These are phyloP conservation scores for Leccinum boreale DNA, from an alignment of 768 basidiomycete genomes.

Conservation along the genomic window DNA sequence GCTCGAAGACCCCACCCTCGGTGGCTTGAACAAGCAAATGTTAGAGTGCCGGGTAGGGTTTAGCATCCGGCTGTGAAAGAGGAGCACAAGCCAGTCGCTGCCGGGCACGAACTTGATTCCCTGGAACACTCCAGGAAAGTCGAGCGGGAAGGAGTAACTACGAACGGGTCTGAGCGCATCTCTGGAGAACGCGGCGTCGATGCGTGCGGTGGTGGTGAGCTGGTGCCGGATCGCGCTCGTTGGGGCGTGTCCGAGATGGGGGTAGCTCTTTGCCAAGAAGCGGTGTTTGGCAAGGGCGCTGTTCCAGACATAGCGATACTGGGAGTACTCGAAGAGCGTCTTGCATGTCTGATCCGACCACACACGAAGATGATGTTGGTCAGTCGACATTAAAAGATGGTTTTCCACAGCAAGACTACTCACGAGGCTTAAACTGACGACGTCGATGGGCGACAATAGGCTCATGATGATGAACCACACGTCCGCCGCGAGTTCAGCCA, in stretches of 20 bases:
- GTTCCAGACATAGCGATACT: conserved; percentile 26
- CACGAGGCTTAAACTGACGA: conserved; percentile 24
- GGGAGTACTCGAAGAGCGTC: conserved; percentile 22
- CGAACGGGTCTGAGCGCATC: conserved; percentile 13
- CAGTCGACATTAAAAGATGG: background rate
- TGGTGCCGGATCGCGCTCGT: conserved; percentile 23
- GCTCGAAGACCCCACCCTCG: conserved; percentile 1
- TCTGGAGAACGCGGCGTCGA: conserved; percentile 22
- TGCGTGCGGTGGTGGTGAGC: conserved; percentile 18
- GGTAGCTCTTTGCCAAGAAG: conserved; percentile 25
- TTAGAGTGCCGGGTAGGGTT: conserved; percentile 30
- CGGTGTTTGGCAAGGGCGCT: conserved; percentile 20
- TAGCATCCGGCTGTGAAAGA: conserved; percentile 30
- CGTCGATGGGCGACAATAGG: conserved; percentile 24
- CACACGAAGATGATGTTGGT: background rate
- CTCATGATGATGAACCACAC: conserved; percentile 30
- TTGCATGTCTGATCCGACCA: conserved; percentile 21
- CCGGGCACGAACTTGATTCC: conserved; percentile 30
- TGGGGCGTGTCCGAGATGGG: conserved; percentile 20
- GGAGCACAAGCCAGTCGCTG: conserved; percentile 27
- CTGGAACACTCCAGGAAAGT: conserved; percentile 30
- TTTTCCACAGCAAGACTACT: conserved; percentile 4
- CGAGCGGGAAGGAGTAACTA: conserved; percentile 27
- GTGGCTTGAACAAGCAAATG: conserved; percentile 26
- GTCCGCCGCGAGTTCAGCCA: conserved; percentile 20